Evolutionary conservation across 768 basidiomycete species (phyloP).

Genomic region (Scleroderma bovista): DNA sequence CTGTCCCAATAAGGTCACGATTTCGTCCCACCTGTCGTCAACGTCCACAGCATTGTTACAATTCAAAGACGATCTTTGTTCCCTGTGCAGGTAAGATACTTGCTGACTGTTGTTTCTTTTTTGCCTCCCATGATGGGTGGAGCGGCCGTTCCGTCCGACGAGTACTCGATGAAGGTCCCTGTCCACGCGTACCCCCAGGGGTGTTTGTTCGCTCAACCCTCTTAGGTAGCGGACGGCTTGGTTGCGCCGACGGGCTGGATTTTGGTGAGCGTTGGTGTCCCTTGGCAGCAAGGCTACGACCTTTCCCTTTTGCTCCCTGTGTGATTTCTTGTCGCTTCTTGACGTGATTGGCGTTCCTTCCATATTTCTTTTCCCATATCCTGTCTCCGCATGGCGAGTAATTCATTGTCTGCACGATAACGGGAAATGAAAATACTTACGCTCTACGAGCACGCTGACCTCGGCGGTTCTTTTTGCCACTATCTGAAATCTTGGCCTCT

Average conservation of each 20-base stretch:
- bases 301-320: slow-evolving; percentile 6
- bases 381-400: slow-evolving; percentile 38
- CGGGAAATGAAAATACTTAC: slow-evolving; percentile 47
- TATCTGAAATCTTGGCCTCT: slow-evolving; percentile 49
- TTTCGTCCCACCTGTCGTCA: background rate
- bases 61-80: slow-evolving; percentile 72
- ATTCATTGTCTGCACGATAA: slow-evolving; percentile 1
- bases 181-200: background rate
- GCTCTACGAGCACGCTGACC: slow-evolving; percentile 92
- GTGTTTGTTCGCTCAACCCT: background rate
- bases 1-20: background rate
- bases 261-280: slow-evolving; percentile 5
- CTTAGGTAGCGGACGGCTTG: background rate
- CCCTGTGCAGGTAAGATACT: slow-evolving; percentile 65
- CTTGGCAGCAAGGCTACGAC: slow-evolving; percentile 6
- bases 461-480: slow-evolving; percentile 75
- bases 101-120: slow-evolving; percentile 66
- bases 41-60: slow-evolving; percentile 5
- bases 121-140: slow-evolving; percentile 98
- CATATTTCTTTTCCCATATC: slow-evolving; percentile 98
- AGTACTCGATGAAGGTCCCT: background rate
- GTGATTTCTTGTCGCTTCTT: slow-evolving; percentile 45
- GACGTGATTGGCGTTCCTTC: slow-evolving; percentile 86
- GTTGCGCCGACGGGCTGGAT: too few relatives aligned
- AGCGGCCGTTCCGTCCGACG: slow-evolving; percentile 33